Evolutionary conservation across 2,329 filamentous ascomycete genomes (phyloP), one percentile per base, ranked within the genome.

Genomic region (Ascochyta rabiei): DNA sequence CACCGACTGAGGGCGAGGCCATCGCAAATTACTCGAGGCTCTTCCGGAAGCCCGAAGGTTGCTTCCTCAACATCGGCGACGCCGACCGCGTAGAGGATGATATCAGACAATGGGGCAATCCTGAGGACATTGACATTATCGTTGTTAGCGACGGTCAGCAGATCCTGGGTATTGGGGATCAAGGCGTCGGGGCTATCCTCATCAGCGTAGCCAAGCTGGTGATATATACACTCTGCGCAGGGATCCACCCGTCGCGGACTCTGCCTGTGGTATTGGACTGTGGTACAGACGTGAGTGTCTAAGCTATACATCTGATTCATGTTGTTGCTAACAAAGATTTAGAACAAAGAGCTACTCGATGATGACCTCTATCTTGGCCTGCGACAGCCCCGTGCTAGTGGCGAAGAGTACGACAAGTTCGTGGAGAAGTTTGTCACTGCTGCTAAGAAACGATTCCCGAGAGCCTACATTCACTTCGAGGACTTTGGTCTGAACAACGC

Each of bases 81-180:
- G 75, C 83, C 5, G 86, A 89, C 33, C 78, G 84, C 5, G 83
- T 96, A 2, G 82, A 88, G 30, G 79, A 86, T 40, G 83, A 87
- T 54, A 76, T 96, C 1, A 80, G 83, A 0, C 85, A 88, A 57
- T 93, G 88, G 82, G 89, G 87, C 0, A 77, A 78, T 0, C 77
- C 84, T 0, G 89, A 92, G 3, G 90, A 95, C 52, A 86, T 96
- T 30, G 92, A 96, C 74, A 88, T 96, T 65, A 95, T 96, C 58
- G 91, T 95, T 6, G 90, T 95, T 6, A 91, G 89, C 38, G 91
- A 93, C 80, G 79, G 78, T 58, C 79, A 84, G 68, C 60, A 92
- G 76, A 96, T 96, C 41, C 81, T 96, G 0, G 91, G 92, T 1
- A 96, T 96, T 54, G 91, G 92, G 1, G 92, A 96, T 67, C 91